A percentile compares a stretch with the other conserved stretches of the same genome.
phyloP scores from a whole-genome alignment of 495 filamentous ascomycete species.

The Penicillium crystallinum region DNA sequence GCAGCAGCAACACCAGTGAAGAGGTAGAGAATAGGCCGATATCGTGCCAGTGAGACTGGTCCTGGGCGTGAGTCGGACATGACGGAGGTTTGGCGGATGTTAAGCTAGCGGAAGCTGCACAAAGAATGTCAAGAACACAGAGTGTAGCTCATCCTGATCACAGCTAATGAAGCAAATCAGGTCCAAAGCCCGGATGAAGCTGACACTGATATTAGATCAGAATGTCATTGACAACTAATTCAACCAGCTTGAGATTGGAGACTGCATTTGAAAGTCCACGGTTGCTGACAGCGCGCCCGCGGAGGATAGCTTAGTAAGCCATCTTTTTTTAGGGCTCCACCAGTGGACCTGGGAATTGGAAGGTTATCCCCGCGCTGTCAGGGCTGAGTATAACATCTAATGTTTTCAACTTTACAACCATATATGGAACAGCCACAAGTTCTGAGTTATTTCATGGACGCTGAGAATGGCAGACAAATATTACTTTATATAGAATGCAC shows the following conservation, averaged over 20 bases:
- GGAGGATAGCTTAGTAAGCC: background rate
- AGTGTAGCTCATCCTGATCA: constrained; percentile 6
- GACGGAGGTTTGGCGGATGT: constrained; percentile 23
- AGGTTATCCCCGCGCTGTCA: background rate
- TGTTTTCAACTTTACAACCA: no score
- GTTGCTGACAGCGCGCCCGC: background rate
- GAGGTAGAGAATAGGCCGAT: constrained; percentile 46
- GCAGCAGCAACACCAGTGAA: constrained; percentile 46
- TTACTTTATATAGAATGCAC: no score
- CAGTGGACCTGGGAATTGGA: background rate
- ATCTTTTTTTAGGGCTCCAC: background rate
- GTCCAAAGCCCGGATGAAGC: background rate
- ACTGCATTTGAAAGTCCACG: background rate
- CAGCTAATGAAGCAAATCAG: background rate
- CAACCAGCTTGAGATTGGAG: background rate
- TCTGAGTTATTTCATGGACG: no score
- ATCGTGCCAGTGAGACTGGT: constrained; percentile 39
- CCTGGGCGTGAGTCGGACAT: constrained; percentile 36
- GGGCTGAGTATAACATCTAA: no score
- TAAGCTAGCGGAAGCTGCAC: constrained; percentile 16
- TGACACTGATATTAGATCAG: background rate
- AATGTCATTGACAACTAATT: background rate
- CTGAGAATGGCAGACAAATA: no score
- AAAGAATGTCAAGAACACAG: constrained; percentile 12
- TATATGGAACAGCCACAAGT: no score